Evolutionary conservation across 2,329 filamentous ascomycete genomes (phyloP), one percentile per base, ranked within the genome.

Genomic region (Neoascochyta sp.): DNA sequence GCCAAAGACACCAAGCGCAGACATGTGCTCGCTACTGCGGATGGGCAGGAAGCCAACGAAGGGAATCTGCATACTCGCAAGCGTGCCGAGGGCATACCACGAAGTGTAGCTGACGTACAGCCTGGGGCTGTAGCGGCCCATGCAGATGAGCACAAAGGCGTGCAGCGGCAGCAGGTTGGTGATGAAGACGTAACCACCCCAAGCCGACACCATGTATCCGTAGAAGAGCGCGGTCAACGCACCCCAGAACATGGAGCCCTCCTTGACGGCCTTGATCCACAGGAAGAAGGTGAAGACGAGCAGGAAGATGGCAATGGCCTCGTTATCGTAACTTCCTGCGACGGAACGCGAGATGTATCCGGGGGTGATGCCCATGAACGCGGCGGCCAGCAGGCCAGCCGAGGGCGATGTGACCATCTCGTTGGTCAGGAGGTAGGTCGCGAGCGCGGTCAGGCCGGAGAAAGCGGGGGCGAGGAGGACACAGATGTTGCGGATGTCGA

Each of bases 161-260:
- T 98, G 92, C 48, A 98, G 78, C 20, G 92, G 92, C 37, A 98
- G 80, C 67, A 98, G 71, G 64, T 94, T 95, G 40, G 93, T 98
- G 60, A 98, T 98, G 77, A 98, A 98, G 56, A 95, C 92, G 65
- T 98, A 98, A 60, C 92, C 92, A 75, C 92, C 92, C 92, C 92
- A 98, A 11, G 93, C 94, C 27, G 90, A 92, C 45, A 98, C 92
- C 92, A 98, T 98, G 79, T 98, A 98, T 58, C 92, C 92, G 67
- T 98, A 98, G 70, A 93, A 96, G 32, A 98, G 75, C 23, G 92
- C 92, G 52, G 89, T 92, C 42, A 95, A 73, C 20, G 86, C 89
- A 51, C 88, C 90, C 90, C 90, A 98, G 66, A 95, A 85, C 63
- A 94, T 88, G 28, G 92, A 96, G 15, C 92, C 92, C 36, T 88